Base-by-base conservation (phyloP, 345 rosid genomes). In the Crucihimalaya himalaica region DNA sequence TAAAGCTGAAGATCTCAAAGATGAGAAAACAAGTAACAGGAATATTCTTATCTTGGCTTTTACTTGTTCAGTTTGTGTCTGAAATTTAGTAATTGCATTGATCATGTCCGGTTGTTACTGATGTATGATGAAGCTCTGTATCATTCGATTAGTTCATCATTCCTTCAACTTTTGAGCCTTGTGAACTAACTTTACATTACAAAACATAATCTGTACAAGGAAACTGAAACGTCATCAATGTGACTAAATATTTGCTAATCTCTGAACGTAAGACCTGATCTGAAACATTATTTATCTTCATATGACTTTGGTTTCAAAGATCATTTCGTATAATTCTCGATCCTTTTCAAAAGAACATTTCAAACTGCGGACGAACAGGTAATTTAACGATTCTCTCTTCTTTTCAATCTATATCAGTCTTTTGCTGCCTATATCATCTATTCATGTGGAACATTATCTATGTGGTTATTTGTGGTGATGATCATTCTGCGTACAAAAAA, bases 151-250 rank as follows among this genome's bases (percentile, higher is more conserved):
- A 91, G 82, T 82, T 94, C 75, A 89, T 89, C 78, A 88, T 94
- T 80, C 97, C 97, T 72, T 91, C 98, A 3, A 85, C 89, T 70
- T 91, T 94, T 73, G 98, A 91, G 83, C 97, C 97, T 76, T 91
- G 98, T 81, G 96, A 96, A 59, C 96, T 94, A 48, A 91, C 97
- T 68, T 94, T 2, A 53, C 40, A 20, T 45, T 16, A 35, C 45
- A 20, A 70, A 62, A 25, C 63, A 75, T 60, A 0, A 9, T 34
- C 37, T 58, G n/a, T 37, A 56, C 4, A 27, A 4, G 28, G 5
- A 27, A 27, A 27, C 25, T 3, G 25, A 23, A 23, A 23, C 34
- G 47, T 13, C 19, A 53, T 39, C 14, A 40, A n/a, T 40, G 42
- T 61, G 57, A 51, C 63, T n/a, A 28, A 29, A 29, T 4, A 32